Evolutionary conservation across 106 monocot species (phyloP), one percentile per base, ranked within the genome.

Genomic region (Ottelia alismoides): DNA sequence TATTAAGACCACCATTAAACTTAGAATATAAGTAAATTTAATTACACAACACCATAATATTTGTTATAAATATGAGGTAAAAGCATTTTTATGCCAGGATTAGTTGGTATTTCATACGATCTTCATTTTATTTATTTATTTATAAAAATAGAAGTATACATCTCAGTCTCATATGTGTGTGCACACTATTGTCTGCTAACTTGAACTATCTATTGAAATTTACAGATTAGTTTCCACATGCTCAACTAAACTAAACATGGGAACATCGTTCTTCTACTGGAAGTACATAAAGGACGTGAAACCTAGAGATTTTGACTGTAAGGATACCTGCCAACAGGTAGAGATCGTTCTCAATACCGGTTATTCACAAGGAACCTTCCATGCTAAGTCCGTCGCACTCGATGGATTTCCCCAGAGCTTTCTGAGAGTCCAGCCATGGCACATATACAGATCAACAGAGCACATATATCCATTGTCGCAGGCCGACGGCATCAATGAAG

Each of bases 301-400:
- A 11, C 74, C 79, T 2, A 51, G 19, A 5, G 32, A 51, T n/a
- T 84, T 72, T 30, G 57, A 76, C 28, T 55, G 56, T 28, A 44
- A 14, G 18, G 60, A 79, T 31, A 40, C 66, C 26, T 79, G 76
- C 65, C 84, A 84, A 28, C 71, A 69, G 40, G 45, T 84, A 20
- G 69, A 79, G 61, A 63, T 84, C 22, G 16, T 70, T 6, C 27
- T 24, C 10, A 24, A 43, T 20, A 32, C 21, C 22, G 19, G 32
- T 30, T 45, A 47, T 20, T 28, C 0, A 1, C 30, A 26, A 12
- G 50, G 50, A 18, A 20, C 20, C 3, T 62, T 62, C 30, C 23
- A 23, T 24, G 30, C 57, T 9, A 57, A 20, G 22, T 49, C 62
- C 17, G 31, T 31, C 21, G 50, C 28, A 14, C 21, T 30, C 0